A percentile compares a stretch with the other conserved stretches of the same genome.
These are phyloP conservation scores for Fusarium verrucosum DNA, from an alignment of 2,329 filamentous ascomycete species.

Conservation along the genomic window DNA sequence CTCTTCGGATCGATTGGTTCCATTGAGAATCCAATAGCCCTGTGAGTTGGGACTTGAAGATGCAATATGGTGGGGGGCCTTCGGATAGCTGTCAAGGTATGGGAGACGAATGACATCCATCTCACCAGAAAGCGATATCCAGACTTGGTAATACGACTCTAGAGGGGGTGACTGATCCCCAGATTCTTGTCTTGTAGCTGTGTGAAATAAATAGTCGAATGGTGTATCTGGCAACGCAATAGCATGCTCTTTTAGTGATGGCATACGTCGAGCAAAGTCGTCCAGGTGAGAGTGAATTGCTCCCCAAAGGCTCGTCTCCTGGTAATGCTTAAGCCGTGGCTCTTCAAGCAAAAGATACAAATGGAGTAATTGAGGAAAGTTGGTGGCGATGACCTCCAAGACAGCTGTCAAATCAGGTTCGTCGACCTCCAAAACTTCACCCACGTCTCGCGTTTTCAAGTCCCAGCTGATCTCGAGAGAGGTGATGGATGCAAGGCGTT, in stretches of 20 bases:
- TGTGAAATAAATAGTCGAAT: background rate
- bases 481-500: background rate
- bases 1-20: background rate
- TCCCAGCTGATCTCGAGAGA: conserved; percentile 3
- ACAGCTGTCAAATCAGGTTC: background rate
- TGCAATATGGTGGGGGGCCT: background rate
- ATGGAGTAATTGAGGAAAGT: background rate
- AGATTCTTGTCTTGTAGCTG: too few species aligned
- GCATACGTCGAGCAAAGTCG: background rate
- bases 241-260: background rate
- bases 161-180: too few species aligned
- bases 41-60: background rate
- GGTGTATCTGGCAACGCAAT: background rate
- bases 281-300: background rate
- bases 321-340: background rate
- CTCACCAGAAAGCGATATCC: background rate
- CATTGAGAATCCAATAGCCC: background rate
- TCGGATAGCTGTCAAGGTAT: background rate
- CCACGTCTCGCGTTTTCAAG: background rate
- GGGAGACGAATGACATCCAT: background rate
- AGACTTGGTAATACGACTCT: background rate
- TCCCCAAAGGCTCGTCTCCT: too few species aligned
- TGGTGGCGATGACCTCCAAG: background rate
- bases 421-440: too few species aligned
- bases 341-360: background rate